Evolutionary conservation across 2,329 filamentous ascomycete genomes (phyloP).

Genomic region (Purpureocillium lavendulum): DNA sequence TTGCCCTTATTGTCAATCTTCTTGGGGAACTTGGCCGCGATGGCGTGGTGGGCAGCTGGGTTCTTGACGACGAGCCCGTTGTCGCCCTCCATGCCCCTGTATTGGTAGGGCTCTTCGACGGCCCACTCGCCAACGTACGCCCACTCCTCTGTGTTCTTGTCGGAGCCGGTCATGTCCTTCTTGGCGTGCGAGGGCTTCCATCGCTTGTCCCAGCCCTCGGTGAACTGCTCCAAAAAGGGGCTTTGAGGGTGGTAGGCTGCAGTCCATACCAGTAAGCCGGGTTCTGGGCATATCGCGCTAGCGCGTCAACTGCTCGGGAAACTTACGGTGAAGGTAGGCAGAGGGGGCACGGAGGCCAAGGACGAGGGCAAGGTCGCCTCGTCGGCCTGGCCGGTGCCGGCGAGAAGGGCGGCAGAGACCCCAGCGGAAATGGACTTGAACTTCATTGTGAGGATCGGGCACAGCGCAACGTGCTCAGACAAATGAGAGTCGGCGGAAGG

Average conservation of each 20-base stretch:
- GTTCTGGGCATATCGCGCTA: neutral
- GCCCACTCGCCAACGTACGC: slow-evolving; percentile 95
- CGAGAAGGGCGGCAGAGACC: slow-evolving; percentile 64
- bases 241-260: slow-evolving; percentile 82
- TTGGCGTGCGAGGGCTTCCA: slow-evolving; percentile 96
- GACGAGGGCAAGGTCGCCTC: no score
- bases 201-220: slow-evolving; percentile 84
- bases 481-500: slow-evolving; percentile 4
- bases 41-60: slow-evolving; percentile 94
- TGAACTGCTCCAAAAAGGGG: slow-evolving; percentile 97
- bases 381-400: slow-evolving; percentile 56
- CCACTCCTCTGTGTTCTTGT: slow-evolving; percentile 70
- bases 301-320: neutral
- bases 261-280: slow-evolving; percentile 12
- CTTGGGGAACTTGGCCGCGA: slow-evolving; percentile 97
- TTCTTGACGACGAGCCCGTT: slow-evolving; percentile 98
- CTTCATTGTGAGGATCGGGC: slow-evolving; percentile 56
- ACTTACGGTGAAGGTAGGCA: slow-evolving; percentile 84
- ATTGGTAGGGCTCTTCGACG: slow-evolving; percentile 85
- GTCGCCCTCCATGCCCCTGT: slow-evolving; percentile 89
- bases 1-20: slow-evolving; percentile 96
- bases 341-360: slow-evolving; percentile 38
- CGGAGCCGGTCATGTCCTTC: slow-evolving; percentile 72
- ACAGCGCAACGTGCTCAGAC: slow-evolving; percentile 13
- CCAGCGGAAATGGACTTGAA: slow-evolving; percentile 71